phyloP scores from a whole-genome alignment of 345 rosid genomes.

The Raphanus raphanistrum region DNA sequence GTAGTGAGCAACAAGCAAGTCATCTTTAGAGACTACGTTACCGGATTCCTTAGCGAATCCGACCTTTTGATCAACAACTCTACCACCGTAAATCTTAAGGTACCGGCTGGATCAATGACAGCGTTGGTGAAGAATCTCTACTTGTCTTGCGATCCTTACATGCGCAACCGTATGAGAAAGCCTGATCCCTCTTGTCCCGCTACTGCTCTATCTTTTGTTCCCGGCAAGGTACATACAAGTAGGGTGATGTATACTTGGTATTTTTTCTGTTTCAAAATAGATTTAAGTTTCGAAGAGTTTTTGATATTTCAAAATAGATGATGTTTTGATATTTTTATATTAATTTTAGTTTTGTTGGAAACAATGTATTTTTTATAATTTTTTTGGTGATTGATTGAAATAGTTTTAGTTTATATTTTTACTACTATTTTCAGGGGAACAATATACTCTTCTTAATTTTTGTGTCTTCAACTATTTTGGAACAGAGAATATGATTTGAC shows the following conservation, averaged over 20 bases:
- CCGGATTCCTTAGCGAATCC: conserved; percentile 51
- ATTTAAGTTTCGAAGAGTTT: too few species aligned
- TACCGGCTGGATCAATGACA: conserved; percentile 29
- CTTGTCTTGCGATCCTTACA: conserved; percentile 67
- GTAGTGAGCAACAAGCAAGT: conserved; percentile 53
- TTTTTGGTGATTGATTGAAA: too few species aligned
- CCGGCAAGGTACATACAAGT: conserved; percentile 36
- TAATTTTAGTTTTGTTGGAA: too few species aligned
- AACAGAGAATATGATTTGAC: too few species aligned
- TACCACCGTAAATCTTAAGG: conserved; percentile 33
- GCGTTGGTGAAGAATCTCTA: conserved; percentile 60
- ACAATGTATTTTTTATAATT: too few species aligned
- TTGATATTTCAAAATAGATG: too few species aligned
- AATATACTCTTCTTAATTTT: too few species aligned
- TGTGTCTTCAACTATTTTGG: too few species aligned
- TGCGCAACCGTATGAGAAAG: conserved; percentile 45
- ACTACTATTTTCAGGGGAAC: too few species aligned
- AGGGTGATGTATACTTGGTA: background rate
- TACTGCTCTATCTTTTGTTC: conserved; percentile 30
- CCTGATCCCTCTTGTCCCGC: conserved; percentile 23
- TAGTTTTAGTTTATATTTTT: too few species aligned
- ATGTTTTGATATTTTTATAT: too few species aligned
- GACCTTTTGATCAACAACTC: conserved; percentile 45
- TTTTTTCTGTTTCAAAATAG: too few species aligned
- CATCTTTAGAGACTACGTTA: conserved; percentile 43